Evolutionary conservation across 768 basidiomycete genomes (phyloP).

Genomic region (Amylocystis lapponica): DNA sequence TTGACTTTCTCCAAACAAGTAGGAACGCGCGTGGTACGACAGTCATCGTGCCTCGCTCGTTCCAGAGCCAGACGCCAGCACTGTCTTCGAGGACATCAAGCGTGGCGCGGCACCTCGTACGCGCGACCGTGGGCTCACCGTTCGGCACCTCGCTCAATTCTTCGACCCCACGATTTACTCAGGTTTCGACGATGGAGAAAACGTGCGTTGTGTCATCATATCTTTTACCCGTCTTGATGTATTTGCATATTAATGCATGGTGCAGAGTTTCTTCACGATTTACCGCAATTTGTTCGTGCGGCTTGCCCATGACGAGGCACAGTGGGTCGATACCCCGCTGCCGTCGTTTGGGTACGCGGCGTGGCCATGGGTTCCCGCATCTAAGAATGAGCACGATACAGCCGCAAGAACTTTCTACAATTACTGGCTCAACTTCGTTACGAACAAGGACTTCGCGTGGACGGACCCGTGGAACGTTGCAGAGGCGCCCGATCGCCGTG

Average conservation of each 20-base stretch:
- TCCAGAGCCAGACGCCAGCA: conserved; percentile 79
- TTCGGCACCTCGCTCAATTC: conserved; percentile 78
- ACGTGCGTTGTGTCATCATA: conserved; percentile 38
- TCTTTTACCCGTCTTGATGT: not conserved
- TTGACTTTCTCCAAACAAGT: conserved; percentile 29
- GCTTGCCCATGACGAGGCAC: conserved; percentile 74
- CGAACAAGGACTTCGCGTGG: conserved; percentile 87
- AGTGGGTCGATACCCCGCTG: conserved; percentile 42
- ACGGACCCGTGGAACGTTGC: conserved; percentile 74
- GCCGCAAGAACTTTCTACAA: conserved; percentile 75
- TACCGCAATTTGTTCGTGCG: conserved; percentile 85
- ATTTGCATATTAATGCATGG: conserved; percentile 1
- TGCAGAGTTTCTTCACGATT: conserved; percentile 83
- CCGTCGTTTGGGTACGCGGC: conserved; percentile 80
- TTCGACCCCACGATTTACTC: conserved; percentile 69
- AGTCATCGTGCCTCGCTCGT: conserved; percentile 76
- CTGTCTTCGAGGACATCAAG: conserved; percentile 81
- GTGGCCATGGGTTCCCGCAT: conserved; percentile 60
- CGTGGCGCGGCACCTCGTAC: conserved; percentile 53
- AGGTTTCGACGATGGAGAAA: conserved; percentile 55
- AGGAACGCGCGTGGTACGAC: conserved; percentile 99
- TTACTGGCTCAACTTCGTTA: conserved; percentile 82
- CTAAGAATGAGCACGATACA: conserved; percentile 38
- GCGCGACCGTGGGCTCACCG: conserved; percentile 70
- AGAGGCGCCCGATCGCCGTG: conserved; percentile 83